These are phyloP conservation scores for Gaeumannomyces sp. DNA, from an alignment of 2,329 filamentous ascomycete species.

Conservation along the genomic window DNA sequence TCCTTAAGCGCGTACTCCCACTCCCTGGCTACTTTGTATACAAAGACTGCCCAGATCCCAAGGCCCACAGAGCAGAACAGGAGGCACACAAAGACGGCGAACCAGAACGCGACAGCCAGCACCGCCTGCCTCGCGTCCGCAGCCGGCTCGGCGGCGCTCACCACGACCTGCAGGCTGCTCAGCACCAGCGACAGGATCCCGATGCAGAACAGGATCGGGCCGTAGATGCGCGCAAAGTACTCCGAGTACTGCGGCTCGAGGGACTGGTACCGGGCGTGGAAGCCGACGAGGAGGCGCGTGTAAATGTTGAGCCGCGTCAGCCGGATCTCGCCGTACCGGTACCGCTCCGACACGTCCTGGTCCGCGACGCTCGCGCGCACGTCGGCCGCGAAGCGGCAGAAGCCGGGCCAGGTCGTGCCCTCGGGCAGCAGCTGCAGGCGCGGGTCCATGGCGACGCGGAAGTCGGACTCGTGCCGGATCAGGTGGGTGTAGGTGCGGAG, in stretches of 20 bases:
- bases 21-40: not conserved
- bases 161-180: not conserved
- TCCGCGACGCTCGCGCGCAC: not conserved
- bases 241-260: slow-evolving; percentile 2
- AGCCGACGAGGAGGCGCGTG: not conserved
- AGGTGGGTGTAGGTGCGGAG: slow-evolving; percentile 6
- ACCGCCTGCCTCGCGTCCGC: not conserved
- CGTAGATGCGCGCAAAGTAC: not conserved
- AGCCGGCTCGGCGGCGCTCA: not conserved
- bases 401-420: slow-evolving; percentile 6
- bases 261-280: not conserved
- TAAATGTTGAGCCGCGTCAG: slow-evolving; percentile 6
- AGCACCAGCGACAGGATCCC: not conserved
- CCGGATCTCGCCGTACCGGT: slow-evolving; percentile 11
- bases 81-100: not conserved
- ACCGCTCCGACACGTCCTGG: not conserved
- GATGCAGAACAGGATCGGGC: slow-evolving; percentile 1
- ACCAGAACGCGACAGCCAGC: not conserved
- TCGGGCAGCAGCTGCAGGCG: slow-evolving; percentile 5
- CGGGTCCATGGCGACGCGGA: slow-evolving; percentile 5
- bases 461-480: slow-evolving; percentile 7
- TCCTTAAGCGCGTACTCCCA: not conserved
- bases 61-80: not conserved
- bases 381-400: not conserved
- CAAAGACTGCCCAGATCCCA: not conserved